phyloP scores from a whole-genome alignment of 169 alveolate genomes.

The Plasmodium gonderi region DNA sequence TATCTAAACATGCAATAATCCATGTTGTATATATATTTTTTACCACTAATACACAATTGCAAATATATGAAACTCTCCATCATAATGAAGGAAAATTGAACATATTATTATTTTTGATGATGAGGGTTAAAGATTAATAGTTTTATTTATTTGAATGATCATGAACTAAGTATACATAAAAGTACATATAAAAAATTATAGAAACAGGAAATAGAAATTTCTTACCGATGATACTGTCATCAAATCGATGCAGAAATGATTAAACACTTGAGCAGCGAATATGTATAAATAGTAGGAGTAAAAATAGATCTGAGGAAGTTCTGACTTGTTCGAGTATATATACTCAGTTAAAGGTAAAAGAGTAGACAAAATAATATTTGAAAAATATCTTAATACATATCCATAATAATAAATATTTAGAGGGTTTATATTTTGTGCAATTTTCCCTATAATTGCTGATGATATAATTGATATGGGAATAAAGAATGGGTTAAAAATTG shows the following conservation, averaged over 20 bases:
- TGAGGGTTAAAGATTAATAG: no score
- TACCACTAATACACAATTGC: no score
- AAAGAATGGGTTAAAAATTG: slow-evolving; percentile 76
- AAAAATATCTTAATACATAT: slow-evolving; percentile 53
- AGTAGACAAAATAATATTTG: slow-evolving; percentile 46
- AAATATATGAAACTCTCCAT: no score
- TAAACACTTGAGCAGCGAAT: slow-evolving; percentile 75
- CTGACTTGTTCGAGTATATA: slow-evolving; percentile 50
- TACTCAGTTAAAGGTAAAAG: slow-evolving; percentile 62
- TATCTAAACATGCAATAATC: not conserved
- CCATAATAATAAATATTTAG: slow-evolving; percentile 56
- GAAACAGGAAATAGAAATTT: no score
- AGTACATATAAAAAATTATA: no score
- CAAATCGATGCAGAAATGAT: slow-evolving; percentile 63
- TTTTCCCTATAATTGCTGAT: slow-evolving; percentile 81
- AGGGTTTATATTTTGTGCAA: slow-evolving; percentile 21
- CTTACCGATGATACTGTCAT: slow-evolving; percentile 71
- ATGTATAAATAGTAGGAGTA: slow-evolving; percentile 60
- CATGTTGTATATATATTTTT: no score
- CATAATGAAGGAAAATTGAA: not conserved
- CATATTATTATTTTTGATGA: not conserved
- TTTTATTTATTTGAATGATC: not conserved
- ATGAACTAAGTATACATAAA: not conserved
- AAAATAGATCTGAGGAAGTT: slow-evolving; percentile 1
- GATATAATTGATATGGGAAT: slow-evolving; percentile 80